Conservation (phyloP, 768 basidiomycete genomes). For the Leccinum pellstonianum region DNA sequence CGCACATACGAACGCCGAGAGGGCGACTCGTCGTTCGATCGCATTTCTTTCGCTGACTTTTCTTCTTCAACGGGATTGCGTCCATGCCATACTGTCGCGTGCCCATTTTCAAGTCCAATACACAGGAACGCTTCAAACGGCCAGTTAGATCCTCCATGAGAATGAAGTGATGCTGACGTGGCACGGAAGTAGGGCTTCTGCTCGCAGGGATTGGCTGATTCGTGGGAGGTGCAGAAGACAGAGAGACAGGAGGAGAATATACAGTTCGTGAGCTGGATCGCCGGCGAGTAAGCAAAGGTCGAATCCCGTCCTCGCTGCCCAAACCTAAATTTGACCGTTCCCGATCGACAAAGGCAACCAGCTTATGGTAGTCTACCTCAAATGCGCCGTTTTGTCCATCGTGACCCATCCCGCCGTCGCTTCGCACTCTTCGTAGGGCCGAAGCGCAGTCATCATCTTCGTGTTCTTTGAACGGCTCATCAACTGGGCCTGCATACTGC, state of each 20-base stretch:
- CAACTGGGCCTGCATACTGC: conserved; percentile 30
- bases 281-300: conserved; percentile 32
- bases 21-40: conserved; percentile 91
- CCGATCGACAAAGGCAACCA: conserved; percentile 22
- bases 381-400: conserved; percentile 39
- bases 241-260: conserved; percentile 23
- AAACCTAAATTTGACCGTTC: conserved; percentile 20
- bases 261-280: conserved; percentile 44
- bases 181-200: conserved; percentile 47
- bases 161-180: conserved; percentile 96
- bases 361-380: conserved; percentile 41
- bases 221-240: conserved; percentile 29
- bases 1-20: conserved; percentile 91
- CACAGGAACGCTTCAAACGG: conserved; percentile 85
- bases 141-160: conserved; percentile 99
- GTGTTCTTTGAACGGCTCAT: conserved; percentile 42
- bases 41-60: conserved; percentile 98
- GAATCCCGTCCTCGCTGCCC: conserved; percentile 25
- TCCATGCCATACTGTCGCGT: conserved; percentile 98
- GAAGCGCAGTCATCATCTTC: conserved; percentile 36
- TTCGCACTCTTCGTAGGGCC: conserved; percentile 61
- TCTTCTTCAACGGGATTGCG: conserved; percentile 89
- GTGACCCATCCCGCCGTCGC: conserved; percentile 49
- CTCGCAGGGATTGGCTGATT: conserved; percentile 36
- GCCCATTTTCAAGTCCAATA: conserved; percentile 99